Evolutionary conservation across 495 filamentous ascomycete species (phyloP), one percentile per base, ranked within the genome.

Genomic region (Acidomyces sp.): DNA sequence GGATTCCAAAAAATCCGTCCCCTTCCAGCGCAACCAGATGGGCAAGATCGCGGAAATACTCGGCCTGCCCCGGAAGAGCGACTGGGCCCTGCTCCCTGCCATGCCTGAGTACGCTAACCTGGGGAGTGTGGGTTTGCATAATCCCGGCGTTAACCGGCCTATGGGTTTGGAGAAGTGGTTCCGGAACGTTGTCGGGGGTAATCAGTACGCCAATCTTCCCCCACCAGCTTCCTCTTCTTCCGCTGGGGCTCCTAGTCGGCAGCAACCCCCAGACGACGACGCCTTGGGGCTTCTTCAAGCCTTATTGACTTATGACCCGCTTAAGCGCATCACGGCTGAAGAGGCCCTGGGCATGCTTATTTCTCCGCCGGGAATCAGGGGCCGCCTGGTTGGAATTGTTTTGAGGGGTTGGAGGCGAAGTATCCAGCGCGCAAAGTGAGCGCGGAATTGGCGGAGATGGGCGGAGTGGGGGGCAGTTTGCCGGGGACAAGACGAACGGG

Each of bases 11-110:
- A 94, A 93, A 61, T 87, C 82, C 3, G 86, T 96, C 0, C 90
- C 90, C 0, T 97, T 97, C 55, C 90, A 97, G 60, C 76, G 86
- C 18, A 94, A 96, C 54, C 90, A 97, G 62, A 93, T 97, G 85
- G 83, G 85, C 55, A 95, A 94, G 59, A 97, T 97, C 40, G 84
- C 92, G 19, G 92, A 96, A 52, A 82, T 97, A 41, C 77, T 96
- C 59, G 90, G 90, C 28, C 60, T 88, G 52, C 90, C 92, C 0
- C 82, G 72, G 21, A 88, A 88, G 56, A 84, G 94, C 24, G 70
- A 75, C 17, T 99, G 90, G 90, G 82, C 85, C 0, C 69, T 85
- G 20, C 64, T 97, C 11, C 64, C 69, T 0, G 70, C 73, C 31
- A 88, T 86, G 74, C 81, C 80, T 2, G 92, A 97, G 60, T 88